Conservation (phyloP, 805 yeast genomes). For the Saccharomyces cerevisiae region DNA sequence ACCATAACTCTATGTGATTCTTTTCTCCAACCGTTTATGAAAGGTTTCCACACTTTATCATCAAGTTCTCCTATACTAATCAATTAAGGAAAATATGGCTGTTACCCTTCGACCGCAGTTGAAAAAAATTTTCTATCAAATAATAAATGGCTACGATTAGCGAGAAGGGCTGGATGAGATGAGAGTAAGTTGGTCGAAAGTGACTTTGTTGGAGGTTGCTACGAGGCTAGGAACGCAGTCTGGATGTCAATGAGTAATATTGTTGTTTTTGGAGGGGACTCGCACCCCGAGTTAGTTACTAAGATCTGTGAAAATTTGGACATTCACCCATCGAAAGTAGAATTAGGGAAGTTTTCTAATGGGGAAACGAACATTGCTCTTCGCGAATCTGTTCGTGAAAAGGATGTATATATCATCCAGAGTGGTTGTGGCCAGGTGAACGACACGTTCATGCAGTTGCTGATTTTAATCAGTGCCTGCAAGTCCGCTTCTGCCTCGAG, state of each 20-base stretch:
- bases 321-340: conserved; percentile 61
- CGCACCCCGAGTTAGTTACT: conserved; percentile 72
- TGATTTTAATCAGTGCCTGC: conserved; percentile 84
- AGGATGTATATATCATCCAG: conserved; percentile 88
- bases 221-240: not conserved
- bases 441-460: conserved; percentile 73
- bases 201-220: not conserved
- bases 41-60: not conserved
- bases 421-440: conserved; percentile 81
- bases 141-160: not conserved
- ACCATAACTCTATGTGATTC: not conserved
- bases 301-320: conserved; percentile 71
- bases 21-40: not conserved
- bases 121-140: not conserved
- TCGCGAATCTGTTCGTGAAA: conserved; percentile 85
- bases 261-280: conserved; percentile 81
- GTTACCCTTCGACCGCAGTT: not conserved
- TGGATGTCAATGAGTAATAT: conserved; percentile 30
- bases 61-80: not conserved
- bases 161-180: not conserved
- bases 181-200: not conserved
- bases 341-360: conserved; percentile 63
- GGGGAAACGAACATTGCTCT: conserved; percentile 91
- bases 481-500: conserved; percentile 83
- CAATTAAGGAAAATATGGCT: not conserved